Conservation (phyloP, 208 protist species). For the Leishmania major region DNA sequence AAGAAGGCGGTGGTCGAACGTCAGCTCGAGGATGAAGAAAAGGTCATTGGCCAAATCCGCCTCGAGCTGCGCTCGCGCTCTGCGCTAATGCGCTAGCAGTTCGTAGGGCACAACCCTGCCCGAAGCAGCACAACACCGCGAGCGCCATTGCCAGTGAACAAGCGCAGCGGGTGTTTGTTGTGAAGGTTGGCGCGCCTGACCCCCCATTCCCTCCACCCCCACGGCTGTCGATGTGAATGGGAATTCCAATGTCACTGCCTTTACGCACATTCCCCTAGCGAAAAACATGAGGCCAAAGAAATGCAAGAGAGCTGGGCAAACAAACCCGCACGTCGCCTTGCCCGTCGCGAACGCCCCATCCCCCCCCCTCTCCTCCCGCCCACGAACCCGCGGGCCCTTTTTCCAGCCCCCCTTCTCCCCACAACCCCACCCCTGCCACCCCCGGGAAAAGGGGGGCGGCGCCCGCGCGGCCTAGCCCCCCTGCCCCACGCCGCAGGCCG, state of each 20-base stretch:
- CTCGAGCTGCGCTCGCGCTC: slow-evolving; percentile 48
- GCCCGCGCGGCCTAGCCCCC: not conserved
- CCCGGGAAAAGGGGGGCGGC: not conserved
- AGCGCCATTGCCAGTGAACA: not conserved
- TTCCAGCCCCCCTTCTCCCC: not conserved
- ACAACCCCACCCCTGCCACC: not conserved
- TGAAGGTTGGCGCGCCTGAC: not conserved
- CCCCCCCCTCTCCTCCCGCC: not conserved
- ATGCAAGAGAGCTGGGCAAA: not conserved
- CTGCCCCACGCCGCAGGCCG: not conserved
- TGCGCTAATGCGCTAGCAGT: slow-evolving; percentile 7
- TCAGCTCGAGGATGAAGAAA: slow-evolving; percentile 49
- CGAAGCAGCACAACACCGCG: no score
- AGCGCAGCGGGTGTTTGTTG: not conserved
- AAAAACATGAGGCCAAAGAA: not conserved
- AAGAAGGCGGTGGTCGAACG: slow-evolving; percentile 52
- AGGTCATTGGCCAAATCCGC: slow-evolving; percentile 56
- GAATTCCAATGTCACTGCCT: not conserved
- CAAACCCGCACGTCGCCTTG: not conserved
- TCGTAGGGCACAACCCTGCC: no score
- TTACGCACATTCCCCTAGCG: no score
- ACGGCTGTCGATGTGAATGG: no score
- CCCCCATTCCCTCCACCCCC: no score
- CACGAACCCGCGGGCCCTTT: not conserved
- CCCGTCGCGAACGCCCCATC: not conserved